A percentile compares a stretch with the other conserved stretches of the same genome.
These are phyloP conservation scores for Tulasnella sp. DNA, from an alignment of 768 basidiomycete species.

Conservation along the genomic window DNA sequence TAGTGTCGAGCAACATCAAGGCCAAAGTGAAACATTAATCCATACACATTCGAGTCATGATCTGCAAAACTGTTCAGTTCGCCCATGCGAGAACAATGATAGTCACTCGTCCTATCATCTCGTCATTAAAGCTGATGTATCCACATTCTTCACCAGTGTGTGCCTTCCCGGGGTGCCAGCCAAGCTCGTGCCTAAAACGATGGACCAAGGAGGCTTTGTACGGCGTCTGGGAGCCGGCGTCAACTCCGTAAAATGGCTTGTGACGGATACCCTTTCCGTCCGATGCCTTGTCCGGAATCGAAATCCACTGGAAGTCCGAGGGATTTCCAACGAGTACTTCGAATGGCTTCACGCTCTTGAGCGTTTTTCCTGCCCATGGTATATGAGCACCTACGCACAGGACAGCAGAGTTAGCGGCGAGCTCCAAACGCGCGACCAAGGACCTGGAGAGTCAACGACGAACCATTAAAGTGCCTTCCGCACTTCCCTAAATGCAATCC, in stretches of 20 bases:
- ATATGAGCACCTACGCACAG: background rate
- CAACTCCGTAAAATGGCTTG: background rate
- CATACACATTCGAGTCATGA: too few species aligned
- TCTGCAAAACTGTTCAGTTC: background rate
- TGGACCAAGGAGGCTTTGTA: background rate
- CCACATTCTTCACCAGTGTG: background rate
- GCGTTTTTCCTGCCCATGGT: background rate
- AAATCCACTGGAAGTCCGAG: background rate
- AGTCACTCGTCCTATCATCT: background rate
- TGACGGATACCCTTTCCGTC: background rate
- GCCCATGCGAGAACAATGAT: background rate
- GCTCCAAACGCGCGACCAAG: background rate
- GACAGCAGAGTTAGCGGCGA: background rate
- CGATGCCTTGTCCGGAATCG: background rate
- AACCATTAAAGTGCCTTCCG: background rate
- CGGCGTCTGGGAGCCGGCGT: background rate
- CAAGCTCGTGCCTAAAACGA: background rate
- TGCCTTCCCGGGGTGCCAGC: background rate
- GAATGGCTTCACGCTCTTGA: background rate
- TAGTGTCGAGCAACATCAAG: too few species aligned
- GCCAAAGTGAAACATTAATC: too few species aligned
- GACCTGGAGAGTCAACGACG: background rate
- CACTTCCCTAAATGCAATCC: background rate
- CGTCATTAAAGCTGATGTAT: background rate
- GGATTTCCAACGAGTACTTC: background rate